phyloP scores from a whole-genome alignment of 2,329 filamentous ascomycete genomes.

The Aspergillus fischeri region DNA sequence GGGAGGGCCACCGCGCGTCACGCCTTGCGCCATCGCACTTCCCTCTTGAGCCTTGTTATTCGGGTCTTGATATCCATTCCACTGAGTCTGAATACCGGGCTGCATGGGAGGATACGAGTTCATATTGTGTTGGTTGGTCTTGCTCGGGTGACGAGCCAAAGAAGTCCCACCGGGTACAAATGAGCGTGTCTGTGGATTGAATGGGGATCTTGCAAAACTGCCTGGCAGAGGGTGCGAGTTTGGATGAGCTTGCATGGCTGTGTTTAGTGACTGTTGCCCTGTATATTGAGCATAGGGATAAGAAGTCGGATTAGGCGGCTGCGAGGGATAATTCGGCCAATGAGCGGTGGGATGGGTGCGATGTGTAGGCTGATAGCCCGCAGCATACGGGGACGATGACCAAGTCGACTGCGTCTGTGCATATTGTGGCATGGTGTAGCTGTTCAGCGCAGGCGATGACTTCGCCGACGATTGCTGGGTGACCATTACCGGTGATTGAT shows the following conservation, averaged over 20 bases:
- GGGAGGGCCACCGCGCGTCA: slow-evolving; percentile 18
- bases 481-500: slow-evolving; percentile 35
- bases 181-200: slow-evolving; percentile 91
- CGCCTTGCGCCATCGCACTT: slow-evolving; percentile 10
- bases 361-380: slow-evolving; percentile 31
- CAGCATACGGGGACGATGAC: slow-evolving; percentile 31
- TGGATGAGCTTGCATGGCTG: slow-evolving; percentile 67
- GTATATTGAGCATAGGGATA: slow-evolving; percentile 80
- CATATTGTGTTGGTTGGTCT: slow-evolving; percentile 26
- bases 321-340: slow-evolving; percentile 37
- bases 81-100: slow-evolving; percentile 22
- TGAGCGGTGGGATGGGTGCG: slow-evolving; percentile 38
- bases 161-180: slow-evolving; percentile 66
- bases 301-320: slow-evolving; percentile 42
- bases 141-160: slow-evolving; percentile 30
- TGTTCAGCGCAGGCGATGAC: slow-evolving; percentile 37
- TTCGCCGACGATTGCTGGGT: slow-evolving; percentile 33
- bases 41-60: slow-evolving; percentile 21
- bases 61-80: slow-evolving; percentile 25
- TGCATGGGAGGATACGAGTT: slow-evolving; percentile 24
- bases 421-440: slow-evolving; percentile 33
- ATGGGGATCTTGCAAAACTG: slow-evolving; percentile 77
- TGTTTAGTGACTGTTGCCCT: slow-evolving; percentile 50
- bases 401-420: slow-evolving; percentile 28
- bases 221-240: slow-evolving; percentile 79